Evolutionary conservation across 305 asterid genomes (phyloP), one percentile per base, ranked within the genome.

Genomic region (Vinca major): DNA sequence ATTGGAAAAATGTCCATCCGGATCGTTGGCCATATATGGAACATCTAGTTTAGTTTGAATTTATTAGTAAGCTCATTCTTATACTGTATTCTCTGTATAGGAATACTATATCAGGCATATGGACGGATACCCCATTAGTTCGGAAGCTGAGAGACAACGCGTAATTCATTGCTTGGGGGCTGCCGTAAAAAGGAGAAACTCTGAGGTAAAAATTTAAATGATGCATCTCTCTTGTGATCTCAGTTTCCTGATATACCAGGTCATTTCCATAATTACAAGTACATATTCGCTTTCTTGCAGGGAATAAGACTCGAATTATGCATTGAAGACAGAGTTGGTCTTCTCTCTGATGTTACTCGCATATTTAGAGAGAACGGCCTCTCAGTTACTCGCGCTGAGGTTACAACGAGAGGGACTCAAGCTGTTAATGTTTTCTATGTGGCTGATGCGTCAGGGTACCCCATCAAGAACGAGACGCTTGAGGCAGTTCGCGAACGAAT

Each of bases 151-250:
- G 85, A 73, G 88, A 49, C 89, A 86, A 49, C 96, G 95, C 14
- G 83, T 92, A n/a, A 86, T 90, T 63, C 80, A 87, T 67, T 90
- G 98, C 88, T 80, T 92, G 85, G 92, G 83, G 78, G 98, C 97
- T 33, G 98, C 97, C 41, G 80, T 92, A 49, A 87, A 77, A 81
- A 88, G 98, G 83, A 79, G 97, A 78, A 78, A 83, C 21, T 82
- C 93, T 8, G 86, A 88, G 91, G 97, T 92, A 75, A 66, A 20
- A 43, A 60, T 43, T 33, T 5, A 39, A 58, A 33, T 41, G 10
- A 39, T 26, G 33, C 1, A 26, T 0, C 39, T 20, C 14, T 20
- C 1, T 43, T 41, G 41, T 20, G 68, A 26, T 2, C 60, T 52
- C 20, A 41, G n/a, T 69, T 44, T 51, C 47, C 11, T 36, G 39